phyloP scores from a whole-genome alignment of 495 filamentous ascomycete species.

The Penicillium fimorum region DNA sequence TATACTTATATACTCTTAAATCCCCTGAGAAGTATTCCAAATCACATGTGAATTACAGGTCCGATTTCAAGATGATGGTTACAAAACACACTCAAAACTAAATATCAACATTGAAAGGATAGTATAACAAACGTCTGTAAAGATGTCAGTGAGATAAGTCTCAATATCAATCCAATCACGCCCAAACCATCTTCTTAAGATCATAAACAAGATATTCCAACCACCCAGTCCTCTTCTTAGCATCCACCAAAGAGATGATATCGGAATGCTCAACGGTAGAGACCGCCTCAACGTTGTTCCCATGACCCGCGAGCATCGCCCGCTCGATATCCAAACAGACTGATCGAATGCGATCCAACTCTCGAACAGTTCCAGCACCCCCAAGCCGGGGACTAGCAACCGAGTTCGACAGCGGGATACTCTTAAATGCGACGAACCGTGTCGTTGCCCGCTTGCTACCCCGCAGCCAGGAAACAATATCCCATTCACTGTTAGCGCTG shows the following conservation, averaged over 20 bases:
- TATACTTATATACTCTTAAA: no score
- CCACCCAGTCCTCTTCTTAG: conserved; percentile 81
- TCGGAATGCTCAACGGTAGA: conserved; percentile 63
- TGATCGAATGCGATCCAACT: conserved; percentile 65
- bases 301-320: conserved; percentile 36
- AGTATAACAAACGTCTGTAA: not conserved
- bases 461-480: conserved; percentile 44
- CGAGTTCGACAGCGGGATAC: conserved; percentile 35
- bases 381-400: conserved; percentile 36
- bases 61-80: not conserved
- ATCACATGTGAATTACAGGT: no score
- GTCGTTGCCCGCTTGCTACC: conserved; percentile 32
- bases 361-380: conserved; percentile 48
- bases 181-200: conserved; percentile 91
- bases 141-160: not conserved
- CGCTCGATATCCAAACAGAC: conserved; percentile 63
- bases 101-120: not conserved
- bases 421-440: conserved; percentile 59
- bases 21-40: no score
- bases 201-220: conserved; percentile 83
- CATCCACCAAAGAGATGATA: conserved; percentile 78
- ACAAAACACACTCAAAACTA: not conserved
- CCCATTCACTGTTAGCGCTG: conserved; percentile 32
- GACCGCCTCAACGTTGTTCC: conserved; percentile 17
- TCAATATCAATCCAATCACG: conserved; percentile 37